phyloP scores from a whole-genome alignment of 768 basidiomycete species.

The Podaxis sp. region DNA sequence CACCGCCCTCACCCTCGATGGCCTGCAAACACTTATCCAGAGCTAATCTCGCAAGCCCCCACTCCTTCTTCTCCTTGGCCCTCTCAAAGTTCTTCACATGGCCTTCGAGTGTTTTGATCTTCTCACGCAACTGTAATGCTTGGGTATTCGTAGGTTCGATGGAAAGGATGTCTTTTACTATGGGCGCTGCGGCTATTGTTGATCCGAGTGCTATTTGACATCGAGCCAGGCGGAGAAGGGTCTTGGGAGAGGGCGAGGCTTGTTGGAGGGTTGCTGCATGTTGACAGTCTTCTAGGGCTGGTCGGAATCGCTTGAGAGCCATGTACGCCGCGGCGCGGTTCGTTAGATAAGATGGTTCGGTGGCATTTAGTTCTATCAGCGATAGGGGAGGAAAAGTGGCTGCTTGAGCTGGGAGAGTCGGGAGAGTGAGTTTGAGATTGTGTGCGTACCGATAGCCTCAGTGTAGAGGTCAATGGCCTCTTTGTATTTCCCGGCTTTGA shows the following conservation, averaged over 20 bases:
- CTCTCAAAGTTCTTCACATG: constrained; percentile 62
- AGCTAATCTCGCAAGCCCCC: constrained; percentile 75
- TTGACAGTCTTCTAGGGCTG: constrained; percentile 78
- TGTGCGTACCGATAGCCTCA: constrained; percentile 60
- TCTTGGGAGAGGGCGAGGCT: constrained; percentile 53
- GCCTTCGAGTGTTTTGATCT: constrained; percentile 55
- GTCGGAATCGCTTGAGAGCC: constrained; percentile 70
- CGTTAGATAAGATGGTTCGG: constrained; percentile 73
- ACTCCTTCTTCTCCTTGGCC: constrained; percentile 58
- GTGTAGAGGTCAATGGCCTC: constrained; percentile 75
- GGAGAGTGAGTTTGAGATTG: not conserved
- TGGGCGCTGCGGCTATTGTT: constrained; percentile 60
- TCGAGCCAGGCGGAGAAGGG: constrained; percentile 74
- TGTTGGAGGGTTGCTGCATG: constrained; percentile 64
- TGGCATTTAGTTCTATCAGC: constrained; percentile 47
- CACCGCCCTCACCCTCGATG: constrained; percentile 71
- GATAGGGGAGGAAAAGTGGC: not conserved
- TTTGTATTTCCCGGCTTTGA: constrained; percentile 59
- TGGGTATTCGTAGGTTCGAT: constrained; percentile 59
- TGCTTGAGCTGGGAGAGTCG: too few relatives aligned
- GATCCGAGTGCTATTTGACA: constrained; percentile 82
- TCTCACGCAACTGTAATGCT: constrained; percentile 57
- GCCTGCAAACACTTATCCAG: constrained; percentile 72
- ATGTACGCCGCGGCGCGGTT: constrained; percentile 88
- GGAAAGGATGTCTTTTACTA: constrained; percentile 55